Percentiles rank a stretch among this genome's conserved stretches.
Conservation (phyloP, 2,329 filamentous ascomycete genomes). For the Daldinia sp. region DNA sequence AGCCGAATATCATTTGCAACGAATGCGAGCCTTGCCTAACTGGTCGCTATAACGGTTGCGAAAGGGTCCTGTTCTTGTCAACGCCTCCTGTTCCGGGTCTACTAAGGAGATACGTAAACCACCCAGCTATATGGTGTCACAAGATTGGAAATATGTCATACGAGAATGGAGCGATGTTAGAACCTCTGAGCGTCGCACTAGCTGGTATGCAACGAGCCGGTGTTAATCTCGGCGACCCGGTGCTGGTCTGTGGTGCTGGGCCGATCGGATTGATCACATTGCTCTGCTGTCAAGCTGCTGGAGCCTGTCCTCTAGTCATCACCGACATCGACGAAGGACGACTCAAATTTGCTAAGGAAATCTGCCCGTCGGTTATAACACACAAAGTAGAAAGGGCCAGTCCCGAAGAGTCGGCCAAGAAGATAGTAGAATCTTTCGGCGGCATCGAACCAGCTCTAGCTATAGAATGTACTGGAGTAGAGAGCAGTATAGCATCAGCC, state of each 20-base stretch:
- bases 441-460: constrained; percentile 82
- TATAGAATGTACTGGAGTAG: constrained; percentile 94
- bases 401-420: constrained; percentile 74
- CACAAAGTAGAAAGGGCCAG: constrained; percentile 76
- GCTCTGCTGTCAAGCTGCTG: constrained; percentile 83
- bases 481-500: constrained; percentile 84
- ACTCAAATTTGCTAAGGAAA: constrained; percentile 82
- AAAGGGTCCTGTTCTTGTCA: constrained; percentile 83
- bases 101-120: constrained; percentile 91
- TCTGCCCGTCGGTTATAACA: constrained; percentile 81
- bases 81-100: constrained; percentile 90
- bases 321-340: constrained; percentile 93
- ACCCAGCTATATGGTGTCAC: constrained; percentile 94
- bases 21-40: constrained; percentile 90
- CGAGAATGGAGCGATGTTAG: constrained; percentile 89
- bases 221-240: constrained; percentile 83
- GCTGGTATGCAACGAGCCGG: constrained; percentile 86
- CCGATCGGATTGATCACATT: constrained; percentile 93
- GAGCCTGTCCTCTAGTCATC: constrained; percentile 89
- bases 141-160: constrained; percentile 93
- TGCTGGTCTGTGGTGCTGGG: constrained; percentile 89
- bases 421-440: constrained; percentile 75
- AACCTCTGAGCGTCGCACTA: constrained; percentile 88
- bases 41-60: constrained; percentile 95
- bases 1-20: constrained; percentile 93